Base-by-base conservation (phyloP, 163 green algal species). In the Coccomyxa subellipsoidea region DNA sequence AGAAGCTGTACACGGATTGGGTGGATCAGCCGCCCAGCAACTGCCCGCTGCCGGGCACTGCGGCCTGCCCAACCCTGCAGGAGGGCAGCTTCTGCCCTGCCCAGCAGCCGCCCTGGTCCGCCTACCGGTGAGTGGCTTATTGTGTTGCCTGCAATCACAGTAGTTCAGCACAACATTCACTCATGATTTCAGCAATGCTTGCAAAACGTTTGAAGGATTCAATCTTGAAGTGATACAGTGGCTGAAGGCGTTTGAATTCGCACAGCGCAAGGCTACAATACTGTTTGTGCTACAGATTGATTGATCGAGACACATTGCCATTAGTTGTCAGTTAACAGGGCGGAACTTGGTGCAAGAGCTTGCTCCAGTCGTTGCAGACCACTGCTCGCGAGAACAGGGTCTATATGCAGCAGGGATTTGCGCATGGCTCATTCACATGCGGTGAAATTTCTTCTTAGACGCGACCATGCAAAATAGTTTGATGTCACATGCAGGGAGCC, bases 401-500 rank as follows among this genome's bases (percentile, higher is more conserved):
- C 66, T 35, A 15, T n/a, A 9, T 77, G 70, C 70, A 77, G 70
- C 21, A 38, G 27, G 32, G 66, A 75, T 12, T 75, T 34, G 66
- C 27, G 10, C 66, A 35, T n/a, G n/a, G n/a, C n/a, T n/a, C n/a
- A n/a, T n/a, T n/a, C n/a, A n/a, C n/a, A n/a, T n/a, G n/a, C n/a
- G n/a, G n/a, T n/a, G n/a, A n/a, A n/a, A n/a, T n/a, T n/a, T n/a
- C n/a, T n/a, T n/a, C n/a, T n/a, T n/a, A n/a, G n/a, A n/a, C n/a
- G n/a, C n/a, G n/a, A n/a, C n/a, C n/a, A n/a, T n/a, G n/a, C n/a
- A n/a, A n/a, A n/a, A n/a, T n/a, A n/a, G n/a, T n/a, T n/a, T n/a
- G n/a, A n/a, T n/a, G n/a, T n/a, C n/a, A n/a, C n/a, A 25, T 77
- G 69, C 79, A 83, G 90, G 15, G 89, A 94, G 81, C 87, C 88